A percentile compares a stretch with the other conserved stretches of the same genome.
phyloP scores from a whole-genome alignment of 2,329 filamentous ascomycete genomes.

The Alternaria triticina region DNA sequence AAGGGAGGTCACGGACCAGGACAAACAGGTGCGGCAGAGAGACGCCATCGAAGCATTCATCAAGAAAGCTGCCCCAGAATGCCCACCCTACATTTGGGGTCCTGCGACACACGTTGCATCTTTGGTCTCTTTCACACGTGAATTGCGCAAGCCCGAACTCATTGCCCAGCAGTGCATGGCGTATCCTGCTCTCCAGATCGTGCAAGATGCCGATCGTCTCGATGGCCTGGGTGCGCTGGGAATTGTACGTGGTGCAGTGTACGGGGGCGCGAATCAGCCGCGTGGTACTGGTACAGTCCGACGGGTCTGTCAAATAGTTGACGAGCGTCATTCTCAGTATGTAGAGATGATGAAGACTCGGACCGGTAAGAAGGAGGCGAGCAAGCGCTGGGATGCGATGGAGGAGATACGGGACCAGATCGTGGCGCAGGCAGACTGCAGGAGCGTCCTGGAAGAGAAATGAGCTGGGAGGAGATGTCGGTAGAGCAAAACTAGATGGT shows the following conservation, averaged over 20 bases:
- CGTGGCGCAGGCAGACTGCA: constrained; percentile 16
- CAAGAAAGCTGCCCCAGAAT: neutral
- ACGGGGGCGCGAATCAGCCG: constrained; percentile 44
- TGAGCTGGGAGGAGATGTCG: neutral
- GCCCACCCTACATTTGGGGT: constrained; percentile 60
- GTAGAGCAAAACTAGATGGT: neutral
- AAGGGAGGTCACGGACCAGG: constrained; percentile 34
- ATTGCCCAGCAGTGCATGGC: constrained; percentile 60
- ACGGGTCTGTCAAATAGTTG: constrained; percentile 11
- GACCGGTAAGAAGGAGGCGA: constrained; percentile 19
- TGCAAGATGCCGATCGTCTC: constrained; percentile 88
- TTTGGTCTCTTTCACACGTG: constrained; percentile 78
- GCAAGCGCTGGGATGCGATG: constrained; percentile 21
- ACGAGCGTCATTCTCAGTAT: constrained; percentile 14
- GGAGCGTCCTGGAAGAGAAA: constrained; percentile 3
- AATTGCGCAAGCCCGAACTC: constrained; percentile 67
- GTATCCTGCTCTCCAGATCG: constrained; percentile 74
- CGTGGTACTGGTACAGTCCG: constrained; percentile 48
- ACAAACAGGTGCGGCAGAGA: constrained; percentile 58
- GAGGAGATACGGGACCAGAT: constrained; percentile 4
- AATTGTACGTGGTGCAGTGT: neutral
- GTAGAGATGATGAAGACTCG: constrained; percentile 28
- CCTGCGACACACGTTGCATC: constrained; percentile 73
- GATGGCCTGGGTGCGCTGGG: constrained; percentile 80
- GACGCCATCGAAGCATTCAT: constrained; percentile 33